Base-by-base conservation (phyloP, 345 rosid species). In the Citrus cavaleriei region DNA sequence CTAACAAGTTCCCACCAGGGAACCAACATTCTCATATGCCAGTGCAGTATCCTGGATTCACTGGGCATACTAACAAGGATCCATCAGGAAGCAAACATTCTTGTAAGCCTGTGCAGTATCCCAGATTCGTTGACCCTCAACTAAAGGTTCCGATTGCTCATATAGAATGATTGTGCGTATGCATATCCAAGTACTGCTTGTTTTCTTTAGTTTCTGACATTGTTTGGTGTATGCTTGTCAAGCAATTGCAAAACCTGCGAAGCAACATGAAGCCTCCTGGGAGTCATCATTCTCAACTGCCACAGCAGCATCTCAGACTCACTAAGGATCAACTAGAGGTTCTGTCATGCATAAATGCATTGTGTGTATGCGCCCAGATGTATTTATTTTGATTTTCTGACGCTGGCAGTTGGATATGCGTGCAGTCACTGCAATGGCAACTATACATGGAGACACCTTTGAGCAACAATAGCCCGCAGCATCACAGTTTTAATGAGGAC, bases 171-270 rank as follows among this genome's bases (percentile, higher is more conserved):
- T 60, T 25, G 7, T 34, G 69, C 40, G 4, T 73, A 18, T 7
- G 22, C 35, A 19, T 37, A 34, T 22, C 6, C 69, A 64, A 72
- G 18, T 74, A 10, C 38, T 28, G 24, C 5, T 35, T 37, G 19
- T 60, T 28, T 40, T 74, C 18, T 40, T 40, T 25, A 51, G 34
- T 34, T 73, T 37, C 22, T 61, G 49, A 73, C 28, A 18, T 14
- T 27, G 30, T 10, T 38, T 74, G 66, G 22, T 35, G 30, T 42
- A 34, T 57, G 54, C 46, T 25, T 64, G 24, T 35, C 34, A 32
- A 73, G 76, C 62, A 46, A 73, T 58, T 58, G 65, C 66, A 38
- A 49, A 74, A 38, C 4, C 68, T 60, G 38, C 68, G 27, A 61
- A 60, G 22, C 64, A 60, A 58, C 68, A 16, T 61, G 57, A 38